Conservation (phyloP, 2,329 filamentous ascomycete genomes). For the Leptographium wingfieldii region DNA sequence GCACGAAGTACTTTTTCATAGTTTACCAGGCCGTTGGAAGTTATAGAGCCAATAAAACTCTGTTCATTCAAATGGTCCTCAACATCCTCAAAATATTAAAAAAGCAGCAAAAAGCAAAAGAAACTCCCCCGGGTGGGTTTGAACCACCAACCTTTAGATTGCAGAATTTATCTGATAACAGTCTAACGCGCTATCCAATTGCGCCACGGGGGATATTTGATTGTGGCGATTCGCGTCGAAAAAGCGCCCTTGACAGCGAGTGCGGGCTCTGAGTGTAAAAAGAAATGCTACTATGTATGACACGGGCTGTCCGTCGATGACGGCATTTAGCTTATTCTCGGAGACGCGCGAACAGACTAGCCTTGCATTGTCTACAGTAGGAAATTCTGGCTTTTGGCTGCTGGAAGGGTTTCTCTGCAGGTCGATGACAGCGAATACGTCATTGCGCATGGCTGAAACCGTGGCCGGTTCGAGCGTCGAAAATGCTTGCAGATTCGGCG, state of each 20-base stretch:
- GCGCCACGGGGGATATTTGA: neutral
- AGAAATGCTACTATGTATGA: no score
- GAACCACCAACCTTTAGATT: conserved; percentile 2
- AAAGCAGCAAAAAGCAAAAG: neutral
- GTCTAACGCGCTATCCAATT: conserved; percentile 2
- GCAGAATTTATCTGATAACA: neutral
- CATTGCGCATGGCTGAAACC: no score
- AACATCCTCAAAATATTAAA: no score
- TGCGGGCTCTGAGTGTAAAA: neutral
- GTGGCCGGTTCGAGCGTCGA: no score
- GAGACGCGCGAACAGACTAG: no score
- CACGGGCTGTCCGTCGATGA: no score
- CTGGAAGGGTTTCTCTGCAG: no score
- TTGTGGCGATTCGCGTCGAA: neutral
- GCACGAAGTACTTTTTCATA: neutral
- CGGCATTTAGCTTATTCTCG: no score
- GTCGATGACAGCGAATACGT: no score
- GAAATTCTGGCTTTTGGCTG: no score
- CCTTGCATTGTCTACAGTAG: no score
- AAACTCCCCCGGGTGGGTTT: neutral
- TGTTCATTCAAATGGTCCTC: neutral
- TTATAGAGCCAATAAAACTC: neutral
- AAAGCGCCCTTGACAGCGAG: neutral
- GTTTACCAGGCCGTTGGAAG: neutral
- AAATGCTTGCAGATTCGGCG: no score